phyloP scores from a whole-genome alignment of 345 rosid genomes.

The Camelina laxa region DNA sequence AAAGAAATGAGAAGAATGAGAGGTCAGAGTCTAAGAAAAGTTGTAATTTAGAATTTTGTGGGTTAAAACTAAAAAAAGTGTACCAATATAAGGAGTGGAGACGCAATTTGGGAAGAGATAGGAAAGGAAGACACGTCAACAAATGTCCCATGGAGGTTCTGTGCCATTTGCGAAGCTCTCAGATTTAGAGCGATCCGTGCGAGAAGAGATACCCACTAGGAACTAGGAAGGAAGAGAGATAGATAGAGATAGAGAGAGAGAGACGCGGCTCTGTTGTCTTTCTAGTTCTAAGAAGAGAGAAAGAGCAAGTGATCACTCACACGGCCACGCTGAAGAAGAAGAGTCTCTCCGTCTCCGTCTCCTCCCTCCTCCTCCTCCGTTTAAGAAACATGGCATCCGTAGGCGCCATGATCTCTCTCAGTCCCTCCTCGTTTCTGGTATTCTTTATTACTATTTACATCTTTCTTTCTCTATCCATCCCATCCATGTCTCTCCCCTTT shows the following conservation, averaged over 20 bases:
- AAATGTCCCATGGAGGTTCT: slow-evolving; percentile 29
- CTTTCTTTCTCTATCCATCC: slow-evolving; percentile 6
- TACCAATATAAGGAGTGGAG: slow-evolving; percentile 23
- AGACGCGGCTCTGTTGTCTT: slow-evolving; percentile 14
- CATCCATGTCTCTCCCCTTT: slow-evolving; percentile 8
- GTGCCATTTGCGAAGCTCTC: slow-evolving; percentile 29
- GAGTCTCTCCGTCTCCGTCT: slow-evolving; percentile 36
- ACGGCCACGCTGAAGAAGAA: slow-evolving; percentile 20
- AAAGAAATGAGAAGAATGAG: background rate
- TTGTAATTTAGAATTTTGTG: background rate
- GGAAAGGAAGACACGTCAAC: slow-evolving; percentile 44
- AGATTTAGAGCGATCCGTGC: slow-evolving; percentile 26
- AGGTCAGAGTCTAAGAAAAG: slow-evolving; percentile 19
- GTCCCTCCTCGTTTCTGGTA: slow-evolving; percentile 58
- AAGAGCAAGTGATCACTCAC: slow-evolving; percentile 7
- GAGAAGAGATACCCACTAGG: background rate
- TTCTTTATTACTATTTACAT: slow-evolving; percentile 34
- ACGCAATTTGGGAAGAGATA: slow-evolving; percentile 30
- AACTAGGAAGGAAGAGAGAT: background rate
- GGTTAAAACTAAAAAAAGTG: slow-evolving; percentile 1
- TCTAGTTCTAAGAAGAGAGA: background rate
- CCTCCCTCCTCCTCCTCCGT: slow-evolving; percentile 30
- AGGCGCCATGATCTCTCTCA: slow-evolving; percentile 57
- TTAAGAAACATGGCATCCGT: slow-evolving; percentile 27
- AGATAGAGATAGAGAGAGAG: background rate